phyloP scores from a whole-genome alignment of 495 filamentous ascomycete genomes.

The Penicillium waksmanii region DNA sequence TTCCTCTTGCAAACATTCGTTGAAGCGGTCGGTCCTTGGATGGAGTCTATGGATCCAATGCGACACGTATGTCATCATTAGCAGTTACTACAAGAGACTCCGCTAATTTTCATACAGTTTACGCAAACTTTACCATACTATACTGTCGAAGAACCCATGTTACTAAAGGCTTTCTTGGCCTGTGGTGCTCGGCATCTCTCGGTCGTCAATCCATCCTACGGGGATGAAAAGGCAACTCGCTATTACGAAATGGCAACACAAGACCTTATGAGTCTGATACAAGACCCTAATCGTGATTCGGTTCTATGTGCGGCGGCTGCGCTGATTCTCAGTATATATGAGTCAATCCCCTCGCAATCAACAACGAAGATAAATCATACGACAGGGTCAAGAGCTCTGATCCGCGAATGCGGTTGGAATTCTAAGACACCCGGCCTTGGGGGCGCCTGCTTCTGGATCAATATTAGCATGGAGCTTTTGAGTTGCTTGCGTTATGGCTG shows the following conservation, averaged over 20 bases:
- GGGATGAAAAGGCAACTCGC: conserved; percentile 74
- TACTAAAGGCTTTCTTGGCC: conserved; percentile 88
- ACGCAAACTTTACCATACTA: conserved; percentile 79
- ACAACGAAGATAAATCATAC: conserved; percentile 84
- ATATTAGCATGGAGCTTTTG: conserved; percentile 86
- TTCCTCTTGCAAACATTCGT: conserved; percentile 89
- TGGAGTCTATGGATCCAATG: conserved; percentile 86
- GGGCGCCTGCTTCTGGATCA: conserved; percentile 93
- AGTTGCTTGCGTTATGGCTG: conserved; percentile 87
- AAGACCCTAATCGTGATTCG: conserved; percentile 82
- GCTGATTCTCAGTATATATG: conserved; percentile 87
- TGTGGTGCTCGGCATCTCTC: conserved; percentile 84
- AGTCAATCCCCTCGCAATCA: conserved; percentile 81
- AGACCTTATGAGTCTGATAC: conserved; percentile 69
- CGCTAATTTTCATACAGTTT: conserved; percentile 54
- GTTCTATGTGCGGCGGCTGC: conserved; percentile 88
- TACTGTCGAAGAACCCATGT: conserved; percentile 80
- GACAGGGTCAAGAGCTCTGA: conserved; percentile 80
- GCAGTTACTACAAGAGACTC: conserved; percentile 1
- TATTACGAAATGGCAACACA: conserved; percentile 85
- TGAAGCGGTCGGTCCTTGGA: conserved; percentile 89
- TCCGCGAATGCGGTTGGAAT: conserved; percentile 91
- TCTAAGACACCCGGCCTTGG: conserved; percentile 79
- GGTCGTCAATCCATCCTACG: conserved; percentile 69
- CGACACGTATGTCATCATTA: conserved; percentile 67